phyloP scores from a whole-genome alignment of 208 protist genomes.

The Lotmaria passim region DNA sequence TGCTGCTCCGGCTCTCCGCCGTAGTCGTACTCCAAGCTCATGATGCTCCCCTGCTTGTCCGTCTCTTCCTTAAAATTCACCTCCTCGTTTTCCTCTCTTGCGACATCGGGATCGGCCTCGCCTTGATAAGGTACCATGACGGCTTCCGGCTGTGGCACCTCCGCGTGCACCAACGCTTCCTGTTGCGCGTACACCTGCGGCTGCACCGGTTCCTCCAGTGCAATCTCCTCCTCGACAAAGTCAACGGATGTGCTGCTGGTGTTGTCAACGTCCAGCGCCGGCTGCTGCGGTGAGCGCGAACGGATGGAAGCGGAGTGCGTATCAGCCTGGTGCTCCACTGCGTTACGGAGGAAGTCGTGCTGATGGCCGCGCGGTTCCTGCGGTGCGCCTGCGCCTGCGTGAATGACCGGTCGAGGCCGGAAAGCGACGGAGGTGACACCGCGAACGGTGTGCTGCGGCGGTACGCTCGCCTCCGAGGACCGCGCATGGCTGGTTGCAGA shows the following conservation, averaged over 20 bases:
- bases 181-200: conserved; percentile 2
- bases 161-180: conserved; percentile 1
- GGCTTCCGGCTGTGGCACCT: neutral
- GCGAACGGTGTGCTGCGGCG: conserved; percentile 37
- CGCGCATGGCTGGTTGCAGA: neutral
- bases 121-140: neutral
- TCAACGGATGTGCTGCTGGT: neutral
- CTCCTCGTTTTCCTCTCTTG: neutral
- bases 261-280: neutral
- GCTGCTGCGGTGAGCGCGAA: conserved; percentile 45
- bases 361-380: conserved; percentile 10
- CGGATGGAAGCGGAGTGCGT: conserved; percentile 51
- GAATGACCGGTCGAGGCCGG: conserved; percentile 15
- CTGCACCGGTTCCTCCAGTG: neutral
- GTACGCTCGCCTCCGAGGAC: neutral
- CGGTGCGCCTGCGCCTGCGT: neutral
- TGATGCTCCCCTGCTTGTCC: neutral
- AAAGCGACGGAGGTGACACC: conserved; percentile 24
- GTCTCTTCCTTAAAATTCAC: conserved; percentile 4
- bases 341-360: conserved; percentile 14
- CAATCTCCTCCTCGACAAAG: neutral
- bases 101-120: neutral
- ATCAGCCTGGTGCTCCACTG: conserved; percentile 20
- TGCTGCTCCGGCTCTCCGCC: conserved; percentile 16
- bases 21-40: conserved; percentile 9